Base-by-base conservation (phyloP, 768 basidiomycete species). In the Lactarius pseudohatsudake region DNA sequence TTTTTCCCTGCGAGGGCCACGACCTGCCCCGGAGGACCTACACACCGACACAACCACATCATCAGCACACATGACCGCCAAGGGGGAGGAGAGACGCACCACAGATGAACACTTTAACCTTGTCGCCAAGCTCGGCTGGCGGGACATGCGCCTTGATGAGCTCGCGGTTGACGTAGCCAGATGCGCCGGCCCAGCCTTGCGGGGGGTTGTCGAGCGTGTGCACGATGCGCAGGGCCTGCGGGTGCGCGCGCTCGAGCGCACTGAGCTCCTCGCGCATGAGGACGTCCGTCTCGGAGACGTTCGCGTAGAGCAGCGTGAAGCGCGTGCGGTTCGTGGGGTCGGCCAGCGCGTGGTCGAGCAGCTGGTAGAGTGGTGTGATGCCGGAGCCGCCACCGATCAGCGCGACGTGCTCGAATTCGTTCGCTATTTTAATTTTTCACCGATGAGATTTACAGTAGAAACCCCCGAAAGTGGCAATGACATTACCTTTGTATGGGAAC, bases 301-400 rank as follows among this genome's bases (percentile, higher is more conserved):
- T 98, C 45, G 92, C 88, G 78, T 91, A 98, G 72, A 99, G 79
- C 63, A 98, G 82, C 57, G 89, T 96, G 81, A 93, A 97, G 72
- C 94, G 94, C 67, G 97, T 98, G 80, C 88, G 93, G 85, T 98
- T 97, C 50, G 77, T 71, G 38, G 85, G 82, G 73, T 92, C 88
- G 1, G 86, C 71, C 65, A 89, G 84, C 10, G 92, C 89, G 75
- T 94, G 86, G 54, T 81, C 81, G 55, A 96, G 74, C 72, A 97
- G 79, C 77, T 94, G 92, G 79, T 91, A 94, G 56, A 94, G 83
- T 2, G 92, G 92, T 10, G 92, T 90, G 68, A 98, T 94, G 75
- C 97, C 97, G 70, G 87, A 90, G 62, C 97, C 97, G 61, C 97
- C 97, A 40, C 92, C 93, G 72, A 98, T 92, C 72, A 96, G 81